Evolutionary conservation across 768 basidiomycete genomes (phyloP).

Genomic region (Agrocybe pediades): DNA sequence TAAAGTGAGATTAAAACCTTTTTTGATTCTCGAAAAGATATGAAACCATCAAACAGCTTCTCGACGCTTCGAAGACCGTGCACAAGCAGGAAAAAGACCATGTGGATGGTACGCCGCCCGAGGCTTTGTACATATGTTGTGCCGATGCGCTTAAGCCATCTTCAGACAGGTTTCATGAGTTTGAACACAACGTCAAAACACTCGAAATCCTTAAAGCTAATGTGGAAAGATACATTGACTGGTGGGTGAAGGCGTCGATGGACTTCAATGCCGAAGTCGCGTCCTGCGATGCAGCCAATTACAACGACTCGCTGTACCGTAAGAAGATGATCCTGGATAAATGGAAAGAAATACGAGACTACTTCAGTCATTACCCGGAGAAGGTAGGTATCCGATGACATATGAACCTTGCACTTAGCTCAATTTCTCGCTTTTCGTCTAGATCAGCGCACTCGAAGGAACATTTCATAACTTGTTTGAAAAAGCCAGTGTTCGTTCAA

Average conservation of each 20-base stretch:
- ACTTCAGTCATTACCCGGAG: neutral
- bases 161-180: neutral
- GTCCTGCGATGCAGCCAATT: neutral
- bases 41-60: neutral
- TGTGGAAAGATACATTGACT: neutral
- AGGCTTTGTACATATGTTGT: too few relatives aligned
- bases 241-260: constrained; percentile 4
- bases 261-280: neutral
- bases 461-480: neutral
- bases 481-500: neutral
- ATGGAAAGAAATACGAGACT: neutral
- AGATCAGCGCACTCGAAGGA: neutral
- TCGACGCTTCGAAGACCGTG: neutral
- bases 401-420: too few relatives aligned
- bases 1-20: neutral
- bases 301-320: neutral
- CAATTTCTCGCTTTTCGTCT: too few relatives aligned
- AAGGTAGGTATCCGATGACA: constrained; percentile 1
- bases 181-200: neutral
- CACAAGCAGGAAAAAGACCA: neutral
- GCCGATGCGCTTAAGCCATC: too few relatives aligned
- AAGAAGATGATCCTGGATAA: neutral
- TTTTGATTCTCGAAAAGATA: neutral
- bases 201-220: neutral
- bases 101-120: neutral